These are phyloP conservation scores for Erucastrum elatum DNA, from an alignment of 345 rosid species.

Conservation along the genomic window DNA sequence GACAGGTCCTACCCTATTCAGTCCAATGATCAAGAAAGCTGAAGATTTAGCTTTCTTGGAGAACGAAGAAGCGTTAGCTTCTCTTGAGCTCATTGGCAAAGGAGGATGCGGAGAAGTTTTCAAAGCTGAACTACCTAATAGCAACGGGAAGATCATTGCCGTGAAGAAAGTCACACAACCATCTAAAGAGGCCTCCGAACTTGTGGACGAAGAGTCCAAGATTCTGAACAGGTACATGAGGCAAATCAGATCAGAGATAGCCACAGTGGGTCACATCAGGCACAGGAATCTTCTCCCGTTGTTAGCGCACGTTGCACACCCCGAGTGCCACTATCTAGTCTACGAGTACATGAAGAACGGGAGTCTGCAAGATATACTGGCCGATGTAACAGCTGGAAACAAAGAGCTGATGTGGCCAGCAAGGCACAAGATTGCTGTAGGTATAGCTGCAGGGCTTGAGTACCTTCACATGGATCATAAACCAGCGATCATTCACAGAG, in stretches of 20 bases:
- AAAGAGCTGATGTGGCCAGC: slow-evolving; percentile 66
- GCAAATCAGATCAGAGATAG: slow-evolving; percentile 78
- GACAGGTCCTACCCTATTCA: slow-evolving; percentile 63
- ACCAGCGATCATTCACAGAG: slow-evolving; percentile 79
- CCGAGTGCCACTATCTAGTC: slow-evolving; percentile 77
- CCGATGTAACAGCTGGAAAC: slow-evolving; percentile 47
- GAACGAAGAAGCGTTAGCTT: slow-evolving; percentile 60
- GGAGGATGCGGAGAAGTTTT: slow-evolving; percentile 96
- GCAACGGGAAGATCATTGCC: slow-evolving; percentile 70
- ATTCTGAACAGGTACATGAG: slow-evolving; percentile 71
- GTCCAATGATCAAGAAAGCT: slow-evolving; percentile 77
- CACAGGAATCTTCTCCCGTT: slow-evolving; percentile 81
- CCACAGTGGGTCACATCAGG: slow-evolving; percentile 77
- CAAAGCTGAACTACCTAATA: slow-evolving; percentile 69
- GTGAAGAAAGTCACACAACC: slow-evolving; percentile 83
- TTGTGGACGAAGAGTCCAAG: slow-evolving; percentile 71
- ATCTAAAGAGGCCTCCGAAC: slow-evolving; percentile 62
- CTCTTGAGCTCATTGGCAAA: slow-evolving; percentile 61
- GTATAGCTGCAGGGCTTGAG: slow-evolving; percentile 85
- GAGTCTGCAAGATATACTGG: slow-evolving; percentile 65
- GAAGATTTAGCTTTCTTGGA: slow-evolving; percentile 83
- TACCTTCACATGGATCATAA: slow-evolving; percentile 72
- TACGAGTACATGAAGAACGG: slow-evolving; percentile 97
- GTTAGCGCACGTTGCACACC: slow-evolving; percentile 70
- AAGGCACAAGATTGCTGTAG: slow-evolving; percentile 70